Base-by-base conservation (phyloP, 371 early-diverging fungal species). In the Mortierella sp. region DNA sequence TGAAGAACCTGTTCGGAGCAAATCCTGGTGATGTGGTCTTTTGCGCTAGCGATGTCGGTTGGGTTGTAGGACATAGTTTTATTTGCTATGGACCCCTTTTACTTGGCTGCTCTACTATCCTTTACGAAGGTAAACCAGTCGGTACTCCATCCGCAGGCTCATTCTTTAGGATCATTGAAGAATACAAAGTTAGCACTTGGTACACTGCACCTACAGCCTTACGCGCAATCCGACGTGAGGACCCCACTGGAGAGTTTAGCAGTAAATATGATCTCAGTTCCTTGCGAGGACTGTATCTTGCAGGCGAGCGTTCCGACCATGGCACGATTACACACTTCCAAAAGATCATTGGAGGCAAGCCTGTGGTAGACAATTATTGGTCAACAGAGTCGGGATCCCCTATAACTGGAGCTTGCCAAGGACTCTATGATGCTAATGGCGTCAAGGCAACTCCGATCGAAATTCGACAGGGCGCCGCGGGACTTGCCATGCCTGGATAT, bases 161-260 rank as follows among this genome's bases (percentile, higher is more conserved):
- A 0, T 93, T 94, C 66, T 97, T 95, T 91, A 83, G 95, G 9
- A 76, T 96, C 3, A 83, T 96, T 49, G 83, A 90, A n/a, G 92
- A 95, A 59, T 90, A 93, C 83, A 87, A 88, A 32, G 92, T 91
- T 64, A 93, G 91, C 17, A 91, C 92, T 0, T 89, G 97, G 80
- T 98, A 93, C 75, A 96, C 97, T 4, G 98, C 98, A 1, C 98
- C 98, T 1, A 98, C 98, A 0, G 95, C 96, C 0, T 86, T 96
- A 29, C 91, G 97, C 51, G 94, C 95, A 22, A 87, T 97, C 74
- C 91, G 93, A 34, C 87, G 94, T 34, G 95, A 93, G 49, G 96
- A 96, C 77, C 92, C 93, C 0, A 79, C 91, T 1, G 92, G 91
- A 9, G 58, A 76, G 26, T 42, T 86, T 2, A 84, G 91, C 28